These are phyloP conservation scores for Malus hybrid DNA, from an alignment of 331 rosid species.

Conservation along the genomic window DNA sequence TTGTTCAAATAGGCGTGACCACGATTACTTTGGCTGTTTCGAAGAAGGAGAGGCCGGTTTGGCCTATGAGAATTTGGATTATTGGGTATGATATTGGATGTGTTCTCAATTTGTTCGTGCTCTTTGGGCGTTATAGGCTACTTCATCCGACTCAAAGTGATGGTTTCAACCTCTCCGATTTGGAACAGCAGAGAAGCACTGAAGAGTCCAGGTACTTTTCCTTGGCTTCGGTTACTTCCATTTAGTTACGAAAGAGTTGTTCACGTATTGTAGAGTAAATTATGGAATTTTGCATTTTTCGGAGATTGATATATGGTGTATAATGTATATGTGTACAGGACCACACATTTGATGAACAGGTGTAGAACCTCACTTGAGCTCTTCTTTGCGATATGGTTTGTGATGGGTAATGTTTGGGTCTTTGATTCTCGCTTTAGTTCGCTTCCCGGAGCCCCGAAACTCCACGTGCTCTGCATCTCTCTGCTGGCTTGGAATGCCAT, in stretches of 20 bases:
- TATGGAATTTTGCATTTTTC: neutral
- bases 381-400: conserved; percentile 97
- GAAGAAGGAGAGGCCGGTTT: conserved; percentile 70
- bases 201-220: conserved; percentile 72
- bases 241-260: neutral
- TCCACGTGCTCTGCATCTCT: conserved; percentile 69
- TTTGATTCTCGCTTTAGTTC: conserved; percentile 82
- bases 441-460: conserved; percentile 68
- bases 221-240: neutral
- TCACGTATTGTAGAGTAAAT: neutral
- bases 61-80: conserved; percentile 98
- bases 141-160: conserved; percentile 44
- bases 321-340: conserved; percentile 39
- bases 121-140: conserved; percentile 64
- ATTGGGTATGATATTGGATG: conserved; percentile 83
- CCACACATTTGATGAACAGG: conserved; percentile 64
- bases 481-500: conserved; percentile 92
- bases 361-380: conserved; percentile 79
- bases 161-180: conserved; percentile 44
- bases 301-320: neutral
- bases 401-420: conserved; percentile 97
- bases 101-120: conserved; percentile 59
- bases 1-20: conserved; percentile 53
- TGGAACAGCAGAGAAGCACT: conserved; percentile 64
- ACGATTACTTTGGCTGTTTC: conserved; percentile 56